Conservation (phyloP, 768 basidiomycete species). For the Boletellus ananiceps region DNA sequence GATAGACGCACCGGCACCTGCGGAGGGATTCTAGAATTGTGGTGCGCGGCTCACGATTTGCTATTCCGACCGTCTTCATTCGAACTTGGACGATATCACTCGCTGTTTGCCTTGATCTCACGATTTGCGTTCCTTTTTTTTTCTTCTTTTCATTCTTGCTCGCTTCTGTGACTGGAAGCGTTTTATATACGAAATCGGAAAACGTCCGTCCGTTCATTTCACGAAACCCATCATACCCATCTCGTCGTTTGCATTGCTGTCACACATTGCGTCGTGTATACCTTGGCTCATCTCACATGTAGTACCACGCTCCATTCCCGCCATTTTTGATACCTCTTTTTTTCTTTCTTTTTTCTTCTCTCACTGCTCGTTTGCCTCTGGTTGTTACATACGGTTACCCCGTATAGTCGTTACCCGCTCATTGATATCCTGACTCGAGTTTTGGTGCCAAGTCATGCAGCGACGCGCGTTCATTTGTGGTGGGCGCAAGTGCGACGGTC, state of each 20-base stretch:
- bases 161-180: slow-evolving; percentile 26
- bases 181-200: slow-evolving; percentile 34
- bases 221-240: slow-evolving; percentile 33
- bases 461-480: slow-evolving; percentile 23
- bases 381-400: slow-evolving; percentile 36
- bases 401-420: slow-evolving; percentile 34
- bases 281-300: slow-evolving; percentile 34
- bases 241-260: slow-evolving; percentile 36
- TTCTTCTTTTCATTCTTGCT: slow-evolving; percentile 22
- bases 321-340: slow-evolving; percentile 33
- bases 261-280: slow-evolving; percentile 36
- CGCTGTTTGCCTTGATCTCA: slow-evolving; percentile 27
- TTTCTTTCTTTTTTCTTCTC: background rate
- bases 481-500: slow-evolving; percentile 19
- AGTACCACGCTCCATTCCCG: slow-evolving; percentile 33
- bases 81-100: slow-evolving; percentile 30
- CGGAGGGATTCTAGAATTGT: slow-evolving; percentile 29
- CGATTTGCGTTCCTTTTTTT: slow-evolving; percentile 32
- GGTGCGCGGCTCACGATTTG: slow-evolving; percentile 25
- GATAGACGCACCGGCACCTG: slow-evolving; percentile 32
- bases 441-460: slow-evolving; percentile 17
- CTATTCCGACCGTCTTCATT: slow-evolving; percentile 29
- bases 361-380: slow-evolving; percentile 13
- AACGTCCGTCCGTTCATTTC: slow-evolving; percentile 31
- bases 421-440: slow-evolving; percentile 30